Base-by-base conservation (phyloP, 441 rosid species). In the Biscutella laevigata region DNA sequence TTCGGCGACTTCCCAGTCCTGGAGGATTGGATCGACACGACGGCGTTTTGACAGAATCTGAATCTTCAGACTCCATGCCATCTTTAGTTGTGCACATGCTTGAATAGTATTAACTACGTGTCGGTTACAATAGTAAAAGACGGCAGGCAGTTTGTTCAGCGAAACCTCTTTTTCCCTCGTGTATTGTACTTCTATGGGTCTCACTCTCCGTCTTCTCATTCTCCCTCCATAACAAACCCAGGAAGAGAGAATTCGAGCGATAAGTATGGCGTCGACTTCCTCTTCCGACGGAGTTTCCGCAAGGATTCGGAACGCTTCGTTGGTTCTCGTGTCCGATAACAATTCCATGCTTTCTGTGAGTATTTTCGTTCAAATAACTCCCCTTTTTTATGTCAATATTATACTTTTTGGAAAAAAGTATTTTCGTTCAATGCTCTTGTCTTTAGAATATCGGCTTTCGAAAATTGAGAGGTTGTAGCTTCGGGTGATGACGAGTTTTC, bases 291-390 rank as follows among this genome's bases (percentile, higher is more conserved):
- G 74, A 9, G 59, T 73, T 37, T 36, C 53, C 24, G 82, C 77
- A 9, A 59, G 80, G 59, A 72, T 90, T 55, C 77, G 38, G 37
- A 70, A 71, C 40, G 79, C 84, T 0, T 74, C 92, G 12, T 36
- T 69, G 13, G 74, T 70, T 28, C 76, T 84, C 8, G 68, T 59
- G 6, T 58, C 75, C 34, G 97, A 86, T 1, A 75, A 66, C 58
- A 75, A 72, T 41, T 54, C 84, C 44, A 71, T 78, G 30, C 58
- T 76, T 26, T 17, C 70, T 5, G 97, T 89, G 67, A 75, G 81
- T 64, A 19, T 8, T 16, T 33, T 40, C 33, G 12, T 27, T 54
- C 32, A 43, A 60, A 40, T 10, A 2, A 12, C 39, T 13, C 17
- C 13, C 10, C 4, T n/a, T 19, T 24, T 22, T 56, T n/a, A 33